A percentile compares a stretch with the other conserved stretches of the same genome.
These are phyloP conservation scores for Trichoderma endophyticum DNA, from an alignment of 2,329 filamentous ascomycete genomes.

Conservation along the genomic window DNA sequence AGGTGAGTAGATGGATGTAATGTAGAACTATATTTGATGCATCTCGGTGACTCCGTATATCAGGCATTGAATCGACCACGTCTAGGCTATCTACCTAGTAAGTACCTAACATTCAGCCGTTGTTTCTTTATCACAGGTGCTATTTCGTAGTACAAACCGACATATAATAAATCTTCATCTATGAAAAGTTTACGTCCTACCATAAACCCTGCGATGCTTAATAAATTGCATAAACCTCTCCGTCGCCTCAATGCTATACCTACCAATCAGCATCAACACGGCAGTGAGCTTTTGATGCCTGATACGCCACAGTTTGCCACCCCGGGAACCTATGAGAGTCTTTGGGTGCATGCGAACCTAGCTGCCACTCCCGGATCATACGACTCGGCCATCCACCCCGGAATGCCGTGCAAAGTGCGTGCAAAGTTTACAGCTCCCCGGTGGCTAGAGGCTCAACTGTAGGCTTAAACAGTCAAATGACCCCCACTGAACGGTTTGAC, in stretches of 20 bases:
- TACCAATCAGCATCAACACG: not conserved
- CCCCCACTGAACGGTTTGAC: not conserved
- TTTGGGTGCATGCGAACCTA: not conserved
- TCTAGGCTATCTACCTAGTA: not conserved
- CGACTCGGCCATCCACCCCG: not conserved
- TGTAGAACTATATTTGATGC: not conserved
- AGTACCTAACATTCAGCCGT: not conserved
- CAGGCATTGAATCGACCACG: not conserved
- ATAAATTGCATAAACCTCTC: not conserved
- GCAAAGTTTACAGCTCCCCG: not conserved
- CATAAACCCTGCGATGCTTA: not conserved
- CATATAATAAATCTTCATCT: not conserved
- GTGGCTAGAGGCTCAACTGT: not conserved
- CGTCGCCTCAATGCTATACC: not conserved
- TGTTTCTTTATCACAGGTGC: not conserved
- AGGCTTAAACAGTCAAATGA: not conserved
- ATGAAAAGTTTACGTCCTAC: not conserved
- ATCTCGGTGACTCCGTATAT: not conserved
- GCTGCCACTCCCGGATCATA: constrained; percentile 6
- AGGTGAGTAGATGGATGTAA: not conserved
- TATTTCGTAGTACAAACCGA: not conserved
- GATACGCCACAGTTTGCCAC: constrained; percentile 14
- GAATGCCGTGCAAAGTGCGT: not conserved
- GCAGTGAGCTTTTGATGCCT: not conserved
- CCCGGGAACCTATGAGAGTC: not conserved